Percentiles rank a stretch among this genome's conserved stretches.
These are phyloP conservation scores for Syncephalis plumigaleata DNA, from an alignment of 371 early-diverging fungal genomes.

Conservation along the genomic window DNA sequence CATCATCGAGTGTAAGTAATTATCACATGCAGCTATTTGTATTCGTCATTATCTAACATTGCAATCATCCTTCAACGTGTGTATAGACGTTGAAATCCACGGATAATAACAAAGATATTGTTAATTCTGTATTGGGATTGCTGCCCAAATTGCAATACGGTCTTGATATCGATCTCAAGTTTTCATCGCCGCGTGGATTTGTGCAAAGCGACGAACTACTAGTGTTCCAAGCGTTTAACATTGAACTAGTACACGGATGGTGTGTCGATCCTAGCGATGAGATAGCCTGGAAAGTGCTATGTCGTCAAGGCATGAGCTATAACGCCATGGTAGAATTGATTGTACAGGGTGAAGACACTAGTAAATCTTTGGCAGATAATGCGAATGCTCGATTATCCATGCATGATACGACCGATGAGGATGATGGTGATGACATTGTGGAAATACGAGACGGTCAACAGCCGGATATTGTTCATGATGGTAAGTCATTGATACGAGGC, in stretches of 20 bases:
- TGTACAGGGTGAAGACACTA: constrained; percentile 38
- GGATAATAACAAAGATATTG: constrained; percentile 8
- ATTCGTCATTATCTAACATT: no score
- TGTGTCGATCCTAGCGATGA: constrained; percentile 56
- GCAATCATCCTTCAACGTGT: no score
- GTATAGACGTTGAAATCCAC: no score
- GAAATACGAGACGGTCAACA: constrained; percentile 1
- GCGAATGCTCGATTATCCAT: no score
- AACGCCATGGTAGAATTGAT: constrained; percentile 66
- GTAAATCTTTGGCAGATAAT: constrained; percentile 8
- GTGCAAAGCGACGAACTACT: constrained; percentile 37
- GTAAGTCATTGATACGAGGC: neutral
- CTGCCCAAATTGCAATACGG: constrained; percentile 30
- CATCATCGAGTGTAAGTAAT: constrained; percentile 1
- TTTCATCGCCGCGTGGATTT: constrained; percentile 58
- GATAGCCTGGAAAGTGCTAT: constrained; percentile 33
- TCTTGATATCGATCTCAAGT: constrained; percentile 72
- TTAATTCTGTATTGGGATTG: constrained; percentile 18
- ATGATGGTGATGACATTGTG: no score
- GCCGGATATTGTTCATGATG: constrained; percentile 6
- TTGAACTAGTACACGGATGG: constrained; percentile 84
- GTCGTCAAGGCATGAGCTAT: constrained; percentile 37
- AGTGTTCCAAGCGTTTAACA: constrained; percentile 63
- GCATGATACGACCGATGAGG: no score
- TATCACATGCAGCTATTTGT: no score